These are phyloP conservation scores for Aureobasidium sp. DNA, from an alignment of 2,329 filamentous ascomycete genomes.

Conservation along the genomic window DNA sequence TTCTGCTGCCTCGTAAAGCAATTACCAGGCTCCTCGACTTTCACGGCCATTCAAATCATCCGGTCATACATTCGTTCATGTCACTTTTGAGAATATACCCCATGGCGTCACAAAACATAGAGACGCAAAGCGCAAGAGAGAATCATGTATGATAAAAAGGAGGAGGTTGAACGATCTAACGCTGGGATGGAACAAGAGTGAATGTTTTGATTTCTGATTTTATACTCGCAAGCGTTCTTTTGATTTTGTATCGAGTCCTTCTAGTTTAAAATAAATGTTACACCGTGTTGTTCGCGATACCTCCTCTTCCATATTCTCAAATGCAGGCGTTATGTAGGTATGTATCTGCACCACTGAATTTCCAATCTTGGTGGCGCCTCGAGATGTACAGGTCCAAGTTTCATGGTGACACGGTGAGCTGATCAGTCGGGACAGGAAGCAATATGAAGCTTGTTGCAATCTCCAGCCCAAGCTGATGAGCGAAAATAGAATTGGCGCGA, in stretches of 20 bases:
- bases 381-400: neutral
- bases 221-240: neutral
- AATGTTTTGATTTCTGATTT: neutral
- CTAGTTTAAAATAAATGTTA: neutral
- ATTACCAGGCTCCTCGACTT: neutral
- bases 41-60: neutral
- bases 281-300: neutral
- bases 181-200: constrained; percentile 3
- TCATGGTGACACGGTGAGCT: neutral
- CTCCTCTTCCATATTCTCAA: neutral
- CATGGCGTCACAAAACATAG: neutral
- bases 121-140: neutral
- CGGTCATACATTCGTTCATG: constrained; percentile 5
- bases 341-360: neutral
- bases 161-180: constrained; percentile 2
- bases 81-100: constrained; percentile 13
- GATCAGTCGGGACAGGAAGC: neutral
- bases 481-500: neutral
- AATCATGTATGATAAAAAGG: constrained; percentile 4
- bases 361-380: neutral
- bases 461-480: neutral
- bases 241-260: neutral
- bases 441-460: neutral
- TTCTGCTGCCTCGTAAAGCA: constrained; percentile 28
- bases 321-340: neutral